These are phyloP conservation scores for Hypholoma sublateritium DNA, from an alignment of 768 basidiomycete species.

Conservation along the genomic window DNA sequence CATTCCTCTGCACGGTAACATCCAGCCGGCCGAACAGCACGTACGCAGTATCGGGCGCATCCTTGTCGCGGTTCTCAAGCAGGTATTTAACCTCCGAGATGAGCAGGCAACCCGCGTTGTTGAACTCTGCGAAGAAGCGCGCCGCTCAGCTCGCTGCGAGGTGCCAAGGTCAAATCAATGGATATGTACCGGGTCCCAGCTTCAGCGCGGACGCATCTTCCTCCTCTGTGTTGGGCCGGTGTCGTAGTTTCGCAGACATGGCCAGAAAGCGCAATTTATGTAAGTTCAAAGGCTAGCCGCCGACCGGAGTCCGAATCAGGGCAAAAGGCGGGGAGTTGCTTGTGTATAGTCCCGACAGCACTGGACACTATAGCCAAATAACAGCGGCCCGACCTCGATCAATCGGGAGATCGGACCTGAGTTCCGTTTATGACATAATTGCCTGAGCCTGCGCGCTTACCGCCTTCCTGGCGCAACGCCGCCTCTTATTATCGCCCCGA, in stretches of 20 bases:
- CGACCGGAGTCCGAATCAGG: too few relatives aligned
- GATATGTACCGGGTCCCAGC: conserved; percentile 62
- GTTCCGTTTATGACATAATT: too few relatives aligned
- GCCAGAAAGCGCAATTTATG: background rate
- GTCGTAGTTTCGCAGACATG: conserved; percentile 66
- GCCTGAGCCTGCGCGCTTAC: too few relatives aligned
- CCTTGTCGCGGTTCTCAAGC: conserved; percentile 83
- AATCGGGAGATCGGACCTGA: too few relatives aligned
- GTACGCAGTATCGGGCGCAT: conserved; percentile 84
- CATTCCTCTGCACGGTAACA: background rate
- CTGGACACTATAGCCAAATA: too few relatives aligned
- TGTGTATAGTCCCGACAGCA: background rate
- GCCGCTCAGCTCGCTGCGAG: background rate
- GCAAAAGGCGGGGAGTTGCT: background rate
- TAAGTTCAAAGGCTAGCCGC: background rate
- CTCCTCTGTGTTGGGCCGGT: conserved; percentile 68
- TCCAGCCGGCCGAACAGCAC: conserved; percentile 19
- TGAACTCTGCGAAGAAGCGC: conserved; percentile 61
- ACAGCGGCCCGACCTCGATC: too few relatives aligned
- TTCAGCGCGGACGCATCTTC: conserved; percentile 86
- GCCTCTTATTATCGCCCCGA: too few relatives aligned
- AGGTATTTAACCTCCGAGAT: conserved; percentile 93
- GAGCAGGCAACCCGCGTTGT: conserved; percentile 86
- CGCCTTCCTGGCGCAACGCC: too few relatives aligned
- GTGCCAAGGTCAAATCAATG: background rate